phyloP scores from a whole-genome alignment of 1,139 yeast genomes.

The Blastobotrys aristatus region DNA sequence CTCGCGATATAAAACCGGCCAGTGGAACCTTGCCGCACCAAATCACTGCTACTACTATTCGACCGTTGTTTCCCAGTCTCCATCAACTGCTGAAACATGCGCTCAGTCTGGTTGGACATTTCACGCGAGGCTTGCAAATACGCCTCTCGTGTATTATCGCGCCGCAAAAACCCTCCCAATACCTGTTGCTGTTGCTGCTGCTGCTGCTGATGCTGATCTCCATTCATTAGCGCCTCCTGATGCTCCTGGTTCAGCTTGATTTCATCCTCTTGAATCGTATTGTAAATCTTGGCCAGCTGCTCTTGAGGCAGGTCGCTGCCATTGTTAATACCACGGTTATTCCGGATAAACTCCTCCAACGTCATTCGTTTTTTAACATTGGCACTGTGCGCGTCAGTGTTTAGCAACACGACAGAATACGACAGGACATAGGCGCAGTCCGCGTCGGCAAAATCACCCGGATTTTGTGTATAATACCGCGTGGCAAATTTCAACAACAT shows the following conservation, averaged over 20 bases:
- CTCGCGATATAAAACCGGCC: slow-evolving; percentile 54
- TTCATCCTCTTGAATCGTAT: slow-evolving; percentile 76
- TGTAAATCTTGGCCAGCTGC: slow-evolving; percentile 59
- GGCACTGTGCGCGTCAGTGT: slow-evolving; percentile 89
- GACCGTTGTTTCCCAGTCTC: neutral
- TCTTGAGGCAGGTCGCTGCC: slow-evolving; percentile 79
- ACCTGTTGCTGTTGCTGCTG: slow-evolving; percentile 33
- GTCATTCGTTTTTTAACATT: slow-evolving; percentile 81
- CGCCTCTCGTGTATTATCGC: slow-evolving; percentile 77
- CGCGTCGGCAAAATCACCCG: slow-evolving; percentile 78
- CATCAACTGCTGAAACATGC: slow-evolving; percentile 52
- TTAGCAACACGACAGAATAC: slow-evolving; percentile 87
- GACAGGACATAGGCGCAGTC: slow-evolving; percentile 92
- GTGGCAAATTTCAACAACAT: slow-evolving; percentile 96
- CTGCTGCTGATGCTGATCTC: slow-evolving; percentile 24
- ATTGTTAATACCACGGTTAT: slow-evolving; percentile 92
- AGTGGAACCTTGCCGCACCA: slow-evolving; percentile 19
- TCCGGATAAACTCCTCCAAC: slow-evolving; percentile 73
- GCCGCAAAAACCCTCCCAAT: slow-evolving; percentile 60
- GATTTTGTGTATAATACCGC: slow-evolving; percentile 82
- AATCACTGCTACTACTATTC: slow-evolving; percentile 15
- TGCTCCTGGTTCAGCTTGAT: slow-evolving; percentile 91
- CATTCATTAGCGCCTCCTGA: slow-evolving; percentile 73
- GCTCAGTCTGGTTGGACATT: slow-evolving; percentile 85
- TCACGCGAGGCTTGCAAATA: slow-evolving; percentile 89